phyloP scores from a whole-genome alignment of 768 basidiomycete species.

The Serpula lacrymans region DNA sequence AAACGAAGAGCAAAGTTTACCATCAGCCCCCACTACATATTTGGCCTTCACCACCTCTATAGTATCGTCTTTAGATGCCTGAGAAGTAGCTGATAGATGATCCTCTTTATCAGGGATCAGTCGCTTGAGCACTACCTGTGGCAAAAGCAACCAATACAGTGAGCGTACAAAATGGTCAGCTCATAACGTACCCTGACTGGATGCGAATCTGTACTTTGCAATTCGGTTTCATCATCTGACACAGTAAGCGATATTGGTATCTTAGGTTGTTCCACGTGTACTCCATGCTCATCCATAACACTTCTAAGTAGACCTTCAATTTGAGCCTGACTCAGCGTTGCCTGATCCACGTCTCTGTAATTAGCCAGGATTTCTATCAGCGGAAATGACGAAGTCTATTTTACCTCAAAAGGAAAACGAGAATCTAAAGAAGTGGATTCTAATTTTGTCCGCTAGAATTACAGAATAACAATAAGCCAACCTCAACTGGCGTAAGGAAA shows the following conservation, averaged over 20 bases:
- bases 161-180: background rate
- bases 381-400: no score
- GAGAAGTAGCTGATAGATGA: background rate
- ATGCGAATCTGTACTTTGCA: background rate
- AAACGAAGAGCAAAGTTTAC: constrained; percentile 11
- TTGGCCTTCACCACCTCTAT: constrained; percentile 11
- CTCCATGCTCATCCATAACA: background rate
- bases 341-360: no score
- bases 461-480: no score
- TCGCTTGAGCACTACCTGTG: no score
- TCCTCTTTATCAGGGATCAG: no score
- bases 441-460: no score
- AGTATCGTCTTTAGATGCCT: background rate
- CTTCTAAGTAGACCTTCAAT: background rate
- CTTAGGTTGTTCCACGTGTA: background rate
- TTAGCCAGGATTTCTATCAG: no score
- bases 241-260: background rate
- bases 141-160: background rate
- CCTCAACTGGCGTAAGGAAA: no score
- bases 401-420: no score
- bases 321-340: no score
- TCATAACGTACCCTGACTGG: background rate
- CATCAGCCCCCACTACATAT: constrained; percentile 17
- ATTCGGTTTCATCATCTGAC: no score
- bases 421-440: no score